A percentile compares a stretch with the other conserved stretches of the same genome.
Conservation (phyloP, 805 yeast species). For the Hanseniaspora osmophila region DNA sequence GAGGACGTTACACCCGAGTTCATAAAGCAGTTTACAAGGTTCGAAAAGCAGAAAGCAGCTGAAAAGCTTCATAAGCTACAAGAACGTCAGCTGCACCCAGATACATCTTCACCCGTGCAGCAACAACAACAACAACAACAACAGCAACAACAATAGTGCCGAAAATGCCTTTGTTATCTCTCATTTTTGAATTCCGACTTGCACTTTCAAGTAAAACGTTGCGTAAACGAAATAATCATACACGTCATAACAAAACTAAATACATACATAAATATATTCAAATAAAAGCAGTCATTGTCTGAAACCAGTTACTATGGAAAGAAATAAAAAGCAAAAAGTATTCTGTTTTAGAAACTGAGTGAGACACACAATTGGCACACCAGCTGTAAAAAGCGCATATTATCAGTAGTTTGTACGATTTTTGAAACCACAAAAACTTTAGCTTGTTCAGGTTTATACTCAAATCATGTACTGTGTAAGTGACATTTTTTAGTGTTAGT, state of each 20-base stretch:
- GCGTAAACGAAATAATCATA: too few species aligned
- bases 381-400: neutral
- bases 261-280: neutral
- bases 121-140: neutral
- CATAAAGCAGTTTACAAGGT: constrained; percentile 69
- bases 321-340: neutral
- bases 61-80: constrained; percentile 9
- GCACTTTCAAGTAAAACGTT: neutral
- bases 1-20: constrained; percentile 52
- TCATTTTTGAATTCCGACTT: too few species aligned
- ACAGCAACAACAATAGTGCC: neutral
- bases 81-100: neutral
- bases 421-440: neutral
- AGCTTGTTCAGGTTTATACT: neutral
- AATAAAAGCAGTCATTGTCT: neutral
- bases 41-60: constrained; percentile 52
- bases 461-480: neutral
- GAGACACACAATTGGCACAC: neutral
- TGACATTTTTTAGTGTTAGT: neutral
- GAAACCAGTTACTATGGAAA: neutral
- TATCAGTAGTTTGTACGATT: neutral
- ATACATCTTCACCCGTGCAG: neutral
- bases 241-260: neutral
- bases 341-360: neutral
- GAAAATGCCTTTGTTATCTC: too few species aligned